Base-by-base conservation (phyloP, 208 protist genomes). In the Wallacemonas sp. region DNA sequence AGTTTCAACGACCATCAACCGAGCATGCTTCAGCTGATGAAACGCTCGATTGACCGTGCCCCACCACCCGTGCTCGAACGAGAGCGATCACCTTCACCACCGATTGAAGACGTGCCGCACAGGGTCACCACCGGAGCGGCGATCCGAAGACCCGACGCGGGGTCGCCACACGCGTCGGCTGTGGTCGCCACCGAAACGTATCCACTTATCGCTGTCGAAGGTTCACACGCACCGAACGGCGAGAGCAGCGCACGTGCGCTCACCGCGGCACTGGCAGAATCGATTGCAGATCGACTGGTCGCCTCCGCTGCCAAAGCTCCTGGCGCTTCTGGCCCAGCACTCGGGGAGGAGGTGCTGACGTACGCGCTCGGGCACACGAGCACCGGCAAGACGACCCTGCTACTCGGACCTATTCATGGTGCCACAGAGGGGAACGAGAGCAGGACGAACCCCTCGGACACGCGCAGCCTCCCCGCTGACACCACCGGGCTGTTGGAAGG, bases 321-420 rank as follows among this genome's bases (percentile, higher is more conserved):
- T 39, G 9, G 13, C 36, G 36, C 6, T 6, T 17, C 9, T 39
- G 36, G 36, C 24, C 17, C 44, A 19, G n/a, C 13, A 54, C 13
- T n/a, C n/a, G n/a, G 60, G 10, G 60, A 29, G 15, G 64, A 70
- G 53, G 64, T 70, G 32, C 21, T 70, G 27, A 70, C 54, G 29
- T 42, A 42, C 19, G 64, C 53, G 32, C 42, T 61, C 19, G 64
- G 64, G 24, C 36, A 36, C 34, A 48, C 53, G 3, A 3, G n/a
- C 15, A 63, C 64, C n/a, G 64, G 53, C 54, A 70, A 70, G 36
- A 70, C 64, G 3, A 19, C 30, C 5, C 22, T 70, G 9, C 33
- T 70, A 32, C 34, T 70, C 3, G 64, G 64, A 21, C 3, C 34
- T 22, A 12, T 33, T 57, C 17, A 36, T 8, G 42, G n/a, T n/a